Evolutionary conservation across 164 flowering plant species (phyloP).

Genomic region (Berberis vulgaris): DNA sequence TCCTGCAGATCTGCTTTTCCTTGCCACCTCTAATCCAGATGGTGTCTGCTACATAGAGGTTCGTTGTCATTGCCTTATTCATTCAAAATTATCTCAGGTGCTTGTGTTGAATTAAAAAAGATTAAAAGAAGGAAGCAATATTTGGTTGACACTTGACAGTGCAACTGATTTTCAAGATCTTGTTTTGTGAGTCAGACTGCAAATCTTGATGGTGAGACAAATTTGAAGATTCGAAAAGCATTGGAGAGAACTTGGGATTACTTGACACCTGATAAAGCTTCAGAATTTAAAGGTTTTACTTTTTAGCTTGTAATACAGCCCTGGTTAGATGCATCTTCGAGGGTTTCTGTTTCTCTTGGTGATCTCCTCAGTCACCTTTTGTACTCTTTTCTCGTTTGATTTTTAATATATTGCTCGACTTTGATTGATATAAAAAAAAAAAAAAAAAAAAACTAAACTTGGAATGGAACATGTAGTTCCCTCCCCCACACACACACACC

Average conservation of each 20-base stretch:
- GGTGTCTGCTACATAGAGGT: conserved; percentile 99
- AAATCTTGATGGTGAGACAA: conserved; percentile 98
- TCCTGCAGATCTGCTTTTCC: conserved; percentile 92
- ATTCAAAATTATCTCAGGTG: too few relatives aligned
- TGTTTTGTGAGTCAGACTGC: conserved; percentile 55
- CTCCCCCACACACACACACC: too few relatives aligned
- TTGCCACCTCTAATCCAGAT: conserved; percentile 89
- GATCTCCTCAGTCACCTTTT: too few relatives aligned
- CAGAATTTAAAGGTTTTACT: conserved; percentile 72
- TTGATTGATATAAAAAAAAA: too few relatives aligned
- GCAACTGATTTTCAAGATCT: background rate
- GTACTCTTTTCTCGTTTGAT: too few relatives aligned
- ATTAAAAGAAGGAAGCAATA: too few relatives aligned
- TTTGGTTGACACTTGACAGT: background rate
- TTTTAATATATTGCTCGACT: too few relatives aligned
- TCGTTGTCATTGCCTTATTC: background rate
- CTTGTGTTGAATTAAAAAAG: background rate
- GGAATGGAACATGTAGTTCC: too few relatives aligned
- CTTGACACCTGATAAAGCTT: conserved; percentile 73
- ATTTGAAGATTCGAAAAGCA: conserved; percentile 96
- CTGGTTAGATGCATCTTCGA: too few relatives aligned
- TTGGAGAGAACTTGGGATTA: conserved; percentile 96
- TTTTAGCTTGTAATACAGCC: too few relatives aligned
- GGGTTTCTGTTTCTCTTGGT: too few relatives aligned
- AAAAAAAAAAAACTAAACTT: too few relatives aligned